phyloP scores from a whole-genome alignment of 2,329 filamentous ascomycete genomes.

The Harringtonia lauricola region DNA sequence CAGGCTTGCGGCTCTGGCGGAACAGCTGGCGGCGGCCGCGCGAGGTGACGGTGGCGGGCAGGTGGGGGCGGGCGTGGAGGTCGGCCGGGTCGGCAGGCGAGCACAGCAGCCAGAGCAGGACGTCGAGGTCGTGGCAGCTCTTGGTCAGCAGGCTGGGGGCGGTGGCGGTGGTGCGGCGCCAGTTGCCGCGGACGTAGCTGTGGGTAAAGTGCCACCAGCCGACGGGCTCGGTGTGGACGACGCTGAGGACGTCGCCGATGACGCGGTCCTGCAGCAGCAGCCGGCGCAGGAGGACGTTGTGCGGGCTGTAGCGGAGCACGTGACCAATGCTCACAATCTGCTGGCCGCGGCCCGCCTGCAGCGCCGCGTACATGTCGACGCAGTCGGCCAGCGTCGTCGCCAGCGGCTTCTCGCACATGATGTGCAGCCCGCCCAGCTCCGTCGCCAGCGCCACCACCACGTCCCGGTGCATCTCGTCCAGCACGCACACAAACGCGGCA shows the following conservation, averaged over 20 bases:
- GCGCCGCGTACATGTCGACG: conserved; percentile 56
- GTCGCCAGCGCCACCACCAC: conserved; percentile 65
- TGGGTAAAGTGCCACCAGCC: conserved; percentile 96
- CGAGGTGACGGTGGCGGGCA: conserved; percentile 67
- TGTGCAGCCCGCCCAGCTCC: conserved; percentile 57
- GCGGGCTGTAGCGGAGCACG: conserved; percentile 84
- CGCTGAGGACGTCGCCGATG: conserved; percentile 74
- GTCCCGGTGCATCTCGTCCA: conserved; percentile 81
- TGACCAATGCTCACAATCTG: conserved; percentile 77
- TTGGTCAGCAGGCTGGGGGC: conserved; percentile 83
- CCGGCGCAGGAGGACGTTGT: conserved; percentile 76
- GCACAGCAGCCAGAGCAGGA: conserved; percentile 82
- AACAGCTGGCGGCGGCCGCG: conserved; percentile 71
- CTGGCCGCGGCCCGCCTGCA: conserved; percentile 18
- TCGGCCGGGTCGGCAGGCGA: conserved; percentile 39
- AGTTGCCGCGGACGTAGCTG: conserved; percentile 86
- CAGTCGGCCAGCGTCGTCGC: conserved; percentile 72
- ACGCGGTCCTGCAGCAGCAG: conserved; percentile 63
- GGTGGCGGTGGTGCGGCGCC: conserved; percentile 69
- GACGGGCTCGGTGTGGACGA: conserved; percentile 89
- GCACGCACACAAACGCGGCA: conserved; percentile 53
- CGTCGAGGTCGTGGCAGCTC: conserved; percentile 91
- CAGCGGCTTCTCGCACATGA: conserved; percentile 93
- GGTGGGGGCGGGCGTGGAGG: conserved; percentile 42
- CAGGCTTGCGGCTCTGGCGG: conserved; percentile 63